Evolutionary conservation across 768 basidiomycete genomes (phyloP).

Genomic region (Tremella fuciformis): DNA sequence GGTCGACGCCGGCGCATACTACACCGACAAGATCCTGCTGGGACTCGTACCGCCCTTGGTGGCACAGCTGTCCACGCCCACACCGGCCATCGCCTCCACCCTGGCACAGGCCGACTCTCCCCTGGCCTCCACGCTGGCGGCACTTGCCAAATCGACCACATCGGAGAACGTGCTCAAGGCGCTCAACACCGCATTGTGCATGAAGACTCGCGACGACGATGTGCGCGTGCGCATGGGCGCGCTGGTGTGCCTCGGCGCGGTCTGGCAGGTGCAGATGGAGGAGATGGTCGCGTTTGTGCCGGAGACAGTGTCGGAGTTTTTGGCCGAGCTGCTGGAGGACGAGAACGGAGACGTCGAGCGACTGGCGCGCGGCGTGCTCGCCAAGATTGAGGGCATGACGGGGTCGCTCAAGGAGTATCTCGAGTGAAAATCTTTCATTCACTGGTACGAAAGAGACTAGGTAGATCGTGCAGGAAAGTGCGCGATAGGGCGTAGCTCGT

Average conservation of each 20-base stretch:
- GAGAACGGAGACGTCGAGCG: slow-evolving; percentile 78
- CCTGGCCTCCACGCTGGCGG: slow-evolving; percentile 53
- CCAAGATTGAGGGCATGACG: slow-evolving; percentile 46
- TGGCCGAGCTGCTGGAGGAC: slow-evolving; percentile 57
- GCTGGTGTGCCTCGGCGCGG: slow-evolving; percentile 62
- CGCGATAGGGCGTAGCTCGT: too few relatives aligned
- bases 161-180: slow-evolving; percentile 68
- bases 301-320: slow-evolving; percentile 56
- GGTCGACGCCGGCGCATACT: slow-evolving; percentile 83
- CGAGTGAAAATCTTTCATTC: too few relatives aligned
- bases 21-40: slow-evolving; percentile 77
- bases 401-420: slow-evolving; percentile 49
- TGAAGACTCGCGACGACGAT: slow-evolving; percentile 86
- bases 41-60: slow-evolving; percentile 59
- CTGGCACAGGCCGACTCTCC: slow-evolving; percentile 5
- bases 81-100: background rate
- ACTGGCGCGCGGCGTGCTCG: slow-evolving; percentile 57
- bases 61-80: slow-evolving; percentile 60
- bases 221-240: slow-evolving; percentile 67
- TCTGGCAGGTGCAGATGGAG: slow-evolving; percentile 75
- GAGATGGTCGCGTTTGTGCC: slow-evolving; percentile 83
- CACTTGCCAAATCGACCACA: slow-evolving; percentile 61
- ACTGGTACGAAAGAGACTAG: too few relatives aligned
- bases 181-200: slow-evolving; percentile 77
- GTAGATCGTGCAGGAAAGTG: too few relatives aligned